Evolutionary conservation across 2,329 filamentous ascomycete genomes (phyloP).

Genomic region (Leptographium flavum): DNA sequence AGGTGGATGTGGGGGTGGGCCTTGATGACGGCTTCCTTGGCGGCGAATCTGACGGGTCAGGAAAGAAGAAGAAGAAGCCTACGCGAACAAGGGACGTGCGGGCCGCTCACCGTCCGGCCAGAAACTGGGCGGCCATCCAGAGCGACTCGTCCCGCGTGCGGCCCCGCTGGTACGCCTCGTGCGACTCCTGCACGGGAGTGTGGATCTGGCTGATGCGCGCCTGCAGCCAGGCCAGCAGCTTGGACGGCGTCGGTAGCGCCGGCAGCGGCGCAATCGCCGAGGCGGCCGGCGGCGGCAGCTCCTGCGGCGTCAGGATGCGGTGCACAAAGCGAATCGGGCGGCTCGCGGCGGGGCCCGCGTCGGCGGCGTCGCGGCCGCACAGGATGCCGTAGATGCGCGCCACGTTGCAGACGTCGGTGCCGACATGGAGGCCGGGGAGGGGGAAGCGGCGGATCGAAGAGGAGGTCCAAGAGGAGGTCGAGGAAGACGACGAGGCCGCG

Average conservation of each 20-base stretch:
- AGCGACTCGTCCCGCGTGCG: conserved; percentile 14
- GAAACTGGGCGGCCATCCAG: conserved; percentile 24
- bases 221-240: conserved; percentile 5
- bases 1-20: conserved; percentile 47
- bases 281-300: conserved; percentile 12
- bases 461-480: neutral
- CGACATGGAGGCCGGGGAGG: conserved; percentile 46
- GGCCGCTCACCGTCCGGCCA: conserved; percentile 28
- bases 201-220: neutral
- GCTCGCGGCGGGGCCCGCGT: conserved; percentile 15
- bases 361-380: neutral
- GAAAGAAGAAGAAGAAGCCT: neutral
- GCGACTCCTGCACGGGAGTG: too few relatives aligned
- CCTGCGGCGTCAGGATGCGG: conserved; percentile 30
- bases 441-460: conserved; percentile 33
- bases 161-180: too few relatives aligned
- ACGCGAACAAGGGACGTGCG: neutral
- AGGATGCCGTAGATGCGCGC: conserved; percentile 49
- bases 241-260: neutral
- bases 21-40: conserved; percentile 64
- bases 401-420: conserved; percentile 66
- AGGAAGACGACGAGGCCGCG: neutral
- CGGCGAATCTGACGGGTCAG: conserved; percentile 41
- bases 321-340: conserved; percentile 29
- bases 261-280: neutral